Evolutionary conservation across 2,329 filamentous ascomycete species (phyloP), one percentile per base, ranked within the genome.

Genomic region (Pleurostoma richardsiae): DNA sequence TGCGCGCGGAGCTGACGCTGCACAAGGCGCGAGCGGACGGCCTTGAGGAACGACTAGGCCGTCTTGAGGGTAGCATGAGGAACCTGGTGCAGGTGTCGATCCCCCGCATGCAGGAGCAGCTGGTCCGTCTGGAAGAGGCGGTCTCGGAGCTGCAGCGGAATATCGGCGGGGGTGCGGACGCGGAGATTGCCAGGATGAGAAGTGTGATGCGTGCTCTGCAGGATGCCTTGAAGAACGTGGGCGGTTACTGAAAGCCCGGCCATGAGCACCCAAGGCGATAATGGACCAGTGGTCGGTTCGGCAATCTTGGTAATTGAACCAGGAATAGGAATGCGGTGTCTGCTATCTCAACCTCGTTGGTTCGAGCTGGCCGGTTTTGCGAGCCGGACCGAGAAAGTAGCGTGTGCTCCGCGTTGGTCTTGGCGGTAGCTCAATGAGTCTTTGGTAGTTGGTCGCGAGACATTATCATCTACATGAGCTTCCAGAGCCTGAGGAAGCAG

Each of bases 141-240:
- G 42, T 51, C 10, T 28, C 36, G 8, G 33, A 47, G 5, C 29
- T 51, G 11, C 10, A 27, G 4, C 8, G 8, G 38, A 49, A 48
- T 33, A 40, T 51, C 8, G 47, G 47, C 10, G 4, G 29, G 5
- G 49, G 48, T 28, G 30, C 10, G 4, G 46, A 48, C 3, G 49
- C 29, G 3, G 49, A 50, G 40, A 40, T 50, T 3, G 46, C 46
- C 11, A 49, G 47, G 29, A 49, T 49, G 48, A 29, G 48, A n/a
- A 44, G 43, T 38, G 48, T 49, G 7, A 41, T 49, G 30, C 42
- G 48, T 2, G 10, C 36, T 2, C 10, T 50, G 36, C 31, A 27
- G 46, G 19, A 29, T 11, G 29, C 29, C 3, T 38, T 50, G 36
- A 30, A 42, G 30, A 42, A 41, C 28, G 48, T 48, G 6, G 48